Percentiles rank a stretch among this genome's conserved stretches.
Evolutionary conservation across 225 moss, liverwort and hornwort species (phyloP).

Genomic region (Pseudoscleropodium purum): DNA sequence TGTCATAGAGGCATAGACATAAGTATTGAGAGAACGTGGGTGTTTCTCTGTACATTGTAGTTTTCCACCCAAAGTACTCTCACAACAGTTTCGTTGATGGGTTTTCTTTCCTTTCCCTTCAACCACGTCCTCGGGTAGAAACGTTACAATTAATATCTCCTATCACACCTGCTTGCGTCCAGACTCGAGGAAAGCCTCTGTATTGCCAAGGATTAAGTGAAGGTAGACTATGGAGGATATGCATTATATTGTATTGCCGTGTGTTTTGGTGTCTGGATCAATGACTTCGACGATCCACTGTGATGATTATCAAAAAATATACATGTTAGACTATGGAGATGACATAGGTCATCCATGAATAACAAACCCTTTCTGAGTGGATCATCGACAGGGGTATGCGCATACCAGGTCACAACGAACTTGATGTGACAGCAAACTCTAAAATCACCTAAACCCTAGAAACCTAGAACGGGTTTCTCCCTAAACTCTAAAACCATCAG

Average conservation of each 20-base stretch:
- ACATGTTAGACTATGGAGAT: conserved; percentile 44
- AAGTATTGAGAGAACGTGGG: conserved; percentile 1
- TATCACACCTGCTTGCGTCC: too few relatives aligned
- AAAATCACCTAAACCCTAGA: too few relatives aligned
- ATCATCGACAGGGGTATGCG: background rate
- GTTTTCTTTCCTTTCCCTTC: too few relatives aligned
- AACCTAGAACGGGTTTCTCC: too few relatives aligned
- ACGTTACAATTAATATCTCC: rapidly evolving
- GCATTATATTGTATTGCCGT: too few relatives aligned
- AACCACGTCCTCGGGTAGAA: background rate
- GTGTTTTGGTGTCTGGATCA: too few relatives aligned
- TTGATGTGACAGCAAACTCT: too few relatives aligned
- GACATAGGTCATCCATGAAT: background rate
- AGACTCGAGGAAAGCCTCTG: background rate
- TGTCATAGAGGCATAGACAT: background rate
- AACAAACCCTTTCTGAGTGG: conserved; percentile 8
- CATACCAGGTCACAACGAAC: too few relatives aligned
- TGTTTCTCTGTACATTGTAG: background rate
- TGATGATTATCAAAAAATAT: background rate
- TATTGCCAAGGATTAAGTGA: background rate
- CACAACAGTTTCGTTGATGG: background rate
- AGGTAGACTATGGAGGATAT: too few relatives aligned
- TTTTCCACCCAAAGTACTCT: conserved; percentile 10
- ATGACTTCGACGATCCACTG: background rate
- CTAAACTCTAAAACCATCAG: background rate